Evolutionary conservation across 805 yeast species (phyloP).

Genomic region (Wickerhamiella spandovensis): DNA sequence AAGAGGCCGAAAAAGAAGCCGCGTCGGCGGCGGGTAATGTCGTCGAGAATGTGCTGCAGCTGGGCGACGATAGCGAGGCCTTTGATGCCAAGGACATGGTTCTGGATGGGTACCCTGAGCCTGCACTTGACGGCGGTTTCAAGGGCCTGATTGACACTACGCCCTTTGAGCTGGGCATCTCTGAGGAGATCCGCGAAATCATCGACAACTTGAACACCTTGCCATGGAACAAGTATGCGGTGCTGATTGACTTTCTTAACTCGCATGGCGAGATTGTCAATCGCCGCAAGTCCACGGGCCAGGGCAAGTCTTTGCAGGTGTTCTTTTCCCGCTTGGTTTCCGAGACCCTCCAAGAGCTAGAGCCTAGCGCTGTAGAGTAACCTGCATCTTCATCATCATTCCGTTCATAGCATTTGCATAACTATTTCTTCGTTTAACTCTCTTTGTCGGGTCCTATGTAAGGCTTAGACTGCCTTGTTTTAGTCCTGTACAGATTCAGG

Average conservation of each 20-base stretch:
- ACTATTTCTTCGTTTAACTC: too few relatives aligned
- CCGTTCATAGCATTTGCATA: too few relatives aligned
- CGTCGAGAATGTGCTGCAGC: not conserved
- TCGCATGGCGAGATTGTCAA: slow-evolving; percentile 84
- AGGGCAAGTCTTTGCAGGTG: slow-evolving; percentile 19
- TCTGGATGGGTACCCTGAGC: slow-evolving; percentile 1
- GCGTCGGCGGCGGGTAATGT: slow-evolving; percentile 1
- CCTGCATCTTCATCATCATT: too few relatives aligned
- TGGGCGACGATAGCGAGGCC: not conserved
- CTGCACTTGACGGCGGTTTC: not conserved
- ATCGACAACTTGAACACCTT: slow-evolving; percentile 44
- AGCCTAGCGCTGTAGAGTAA: not conserved
- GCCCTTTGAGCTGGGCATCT: slow-evolving; percentile 21
- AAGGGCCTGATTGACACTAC: slow-evolving; percentile 11
- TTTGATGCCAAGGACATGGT: not conserved
- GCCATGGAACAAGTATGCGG: slow-evolving; percentile 67
- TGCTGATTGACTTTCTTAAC: slow-evolving; percentile 55
- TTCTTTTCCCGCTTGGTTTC: slow-evolving; percentile 10
- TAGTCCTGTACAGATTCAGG: too few relatives aligned
- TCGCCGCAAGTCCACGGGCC: slow-evolving; percentile 27
- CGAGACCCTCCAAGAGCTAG: not conserved
- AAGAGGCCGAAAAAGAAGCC: not conserved
- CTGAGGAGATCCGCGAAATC: slow-evolving; percentile 29
- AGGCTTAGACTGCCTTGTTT: too few relatives aligned
- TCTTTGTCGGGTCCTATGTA: too few relatives aligned